phyloP scores from a whole-genome alignment of 108 stramenopile genomes.

The Tribonema minus region DNA sequence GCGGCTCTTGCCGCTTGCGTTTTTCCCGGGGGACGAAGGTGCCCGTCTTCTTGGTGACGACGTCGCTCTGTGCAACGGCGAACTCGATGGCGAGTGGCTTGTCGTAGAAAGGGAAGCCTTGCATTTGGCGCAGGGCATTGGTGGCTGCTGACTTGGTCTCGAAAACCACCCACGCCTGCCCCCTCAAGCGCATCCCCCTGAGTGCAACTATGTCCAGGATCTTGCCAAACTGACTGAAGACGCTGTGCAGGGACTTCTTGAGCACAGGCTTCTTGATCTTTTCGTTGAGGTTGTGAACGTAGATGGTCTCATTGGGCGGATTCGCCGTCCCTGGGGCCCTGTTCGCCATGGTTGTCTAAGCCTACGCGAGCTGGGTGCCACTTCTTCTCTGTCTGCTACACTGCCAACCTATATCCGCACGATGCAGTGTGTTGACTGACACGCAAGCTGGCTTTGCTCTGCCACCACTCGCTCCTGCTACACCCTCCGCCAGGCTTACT shows the following conservation, averaged over 20 bases:
- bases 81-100: slow-evolving; percentile 77
- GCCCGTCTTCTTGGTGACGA: slow-evolving; percentile 76
- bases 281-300: slow-evolving; percentile 91
- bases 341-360: background rate
- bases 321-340: background rate
- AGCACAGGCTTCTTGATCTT: slow-evolving; percentile 88
- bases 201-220: slow-evolving; percentile 56
- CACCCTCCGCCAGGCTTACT: too few relatives aligned
- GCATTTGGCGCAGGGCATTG: slow-evolving; percentile 75
- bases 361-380: background rate
- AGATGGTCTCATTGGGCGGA: slow-evolving; percentile 67
- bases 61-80: slow-evolving; percentile 78
- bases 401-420: too few relatives aligned
- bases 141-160: slow-evolving; percentile 79
- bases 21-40: slow-evolving; percentile 64
- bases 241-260: slow-evolving; percentile 73
- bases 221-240: slow-evolving; percentile 85
- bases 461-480: too few relatives aligned
- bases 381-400: too few relatives aligned
- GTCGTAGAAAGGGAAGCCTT: slow-evolving; percentile 83
- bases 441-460: too few relatives aligned
- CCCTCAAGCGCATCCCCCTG: slow-evolving; percentile 61
- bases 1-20: slow-evolving; percentile 39
- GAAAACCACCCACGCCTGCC: slow-evolving; percentile 81
- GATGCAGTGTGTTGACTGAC: too few relatives aligned